Evolutionary conservation across 352 stramenopile species (phyloP).

Genomic region (Globisporangium rhizosaccharum): DNA sequence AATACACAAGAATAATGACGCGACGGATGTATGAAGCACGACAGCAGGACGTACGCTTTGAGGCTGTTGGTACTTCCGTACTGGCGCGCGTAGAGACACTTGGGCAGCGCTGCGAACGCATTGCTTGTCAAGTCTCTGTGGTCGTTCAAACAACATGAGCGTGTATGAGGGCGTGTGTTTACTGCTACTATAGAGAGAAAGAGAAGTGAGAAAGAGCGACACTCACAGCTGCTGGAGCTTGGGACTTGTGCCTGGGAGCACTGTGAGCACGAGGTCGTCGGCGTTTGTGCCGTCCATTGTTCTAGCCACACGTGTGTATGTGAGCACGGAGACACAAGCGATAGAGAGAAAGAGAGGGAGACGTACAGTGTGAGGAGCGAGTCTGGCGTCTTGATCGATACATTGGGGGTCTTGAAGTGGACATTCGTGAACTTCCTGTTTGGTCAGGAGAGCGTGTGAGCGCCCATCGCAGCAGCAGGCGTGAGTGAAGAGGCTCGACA

Average conservation of each 20-base stretch:
- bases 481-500: not conserved
- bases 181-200: not conserved
- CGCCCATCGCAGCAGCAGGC: too few species aligned
- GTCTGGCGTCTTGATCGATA: slow-evolving; percentile 13
- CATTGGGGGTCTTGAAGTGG: slow-evolving; percentile 11
- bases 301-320: not conserved
- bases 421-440: slow-evolving; percentile 22
- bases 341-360: not conserved
- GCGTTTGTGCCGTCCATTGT: slow-evolving; percentile 18
- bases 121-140: slow-evolving; percentile 19
- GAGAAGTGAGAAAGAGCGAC: not conserved
- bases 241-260: slow-evolving; percentile 6
- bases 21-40: not conserved
- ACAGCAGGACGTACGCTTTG: slow-evolving; percentile 15
- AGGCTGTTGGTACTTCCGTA: slow-evolving; percentile 12
- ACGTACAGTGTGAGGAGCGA: slow-evolving; percentile 23
- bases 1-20: not conserved
- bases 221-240: slow-evolving; percentile 11
- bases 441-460: not conserved
- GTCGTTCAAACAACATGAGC: not conserved
- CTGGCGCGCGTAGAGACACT: slow-evolving; percentile 24
- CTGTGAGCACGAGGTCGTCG: slow-evolving; percentile 11
- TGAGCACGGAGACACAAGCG: not conserved
- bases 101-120: slow-evolving; percentile 20
- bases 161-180: not conserved